phyloP scores from a whole-genome alignment of 2,329 filamentous ascomycete genomes.

The Pseudovirgaria hyperparasitica region DNA sequence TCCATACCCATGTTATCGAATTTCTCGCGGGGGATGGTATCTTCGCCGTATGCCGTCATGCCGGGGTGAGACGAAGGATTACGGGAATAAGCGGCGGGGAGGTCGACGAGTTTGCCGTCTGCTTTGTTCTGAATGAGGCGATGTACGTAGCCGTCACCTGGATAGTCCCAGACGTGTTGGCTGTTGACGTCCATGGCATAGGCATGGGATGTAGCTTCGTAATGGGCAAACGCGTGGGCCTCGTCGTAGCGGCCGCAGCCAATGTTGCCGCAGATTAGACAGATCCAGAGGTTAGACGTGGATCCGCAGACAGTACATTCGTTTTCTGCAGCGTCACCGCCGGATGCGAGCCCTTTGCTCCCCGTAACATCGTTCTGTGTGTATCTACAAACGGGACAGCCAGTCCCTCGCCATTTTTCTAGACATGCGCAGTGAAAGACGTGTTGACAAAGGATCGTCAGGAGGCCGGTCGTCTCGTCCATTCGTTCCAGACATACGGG shows the following conservation, averaged over 20 bases:
- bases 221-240: slow-evolving; percentile 87
- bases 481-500: slow-evolving; percentile 94
- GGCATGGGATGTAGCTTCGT: slow-evolving; percentile 77
- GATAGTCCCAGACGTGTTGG: slow-evolving; percentile 97
- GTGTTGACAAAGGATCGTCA: slow-evolving; percentile 95
- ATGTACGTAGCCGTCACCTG: slow-evolving; percentile 90
- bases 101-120: slow-evolving; percentile 81
- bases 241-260: slow-evolving; percentile 92
- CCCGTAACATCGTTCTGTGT: slow-evolving; percentile 48
- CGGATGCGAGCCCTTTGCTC: slow-evolving; percentile 16
- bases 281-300: slow-evolving; percentile 81
- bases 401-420: slow-evolving; percentile 88
- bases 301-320: slow-evolving; percentile 74
- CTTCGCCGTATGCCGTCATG: slow-evolving; percentile 39
- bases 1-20: slow-evolving; percentile 75
- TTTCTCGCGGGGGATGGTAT: slow-evolving; percentile 60
- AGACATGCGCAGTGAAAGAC: slow-evolving; percentile 95
- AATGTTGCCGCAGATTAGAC: slow-evolving; percentile 81
- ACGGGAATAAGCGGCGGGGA: slow-evolving; percentile 50
- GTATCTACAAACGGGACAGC: slow-evolving; percentile 89
- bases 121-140: slow-evolving; percentile 88
- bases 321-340: slow-evolving; percentile 45
- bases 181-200: slow-evolving; percentile 89
- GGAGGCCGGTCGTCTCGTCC: slow-evolving; percentile 89
- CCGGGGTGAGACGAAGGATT: too few relatives aligned